Base-by-base conservation (phyloP, 306 rosid species). In the Trifolium fragiferum region DNA sequence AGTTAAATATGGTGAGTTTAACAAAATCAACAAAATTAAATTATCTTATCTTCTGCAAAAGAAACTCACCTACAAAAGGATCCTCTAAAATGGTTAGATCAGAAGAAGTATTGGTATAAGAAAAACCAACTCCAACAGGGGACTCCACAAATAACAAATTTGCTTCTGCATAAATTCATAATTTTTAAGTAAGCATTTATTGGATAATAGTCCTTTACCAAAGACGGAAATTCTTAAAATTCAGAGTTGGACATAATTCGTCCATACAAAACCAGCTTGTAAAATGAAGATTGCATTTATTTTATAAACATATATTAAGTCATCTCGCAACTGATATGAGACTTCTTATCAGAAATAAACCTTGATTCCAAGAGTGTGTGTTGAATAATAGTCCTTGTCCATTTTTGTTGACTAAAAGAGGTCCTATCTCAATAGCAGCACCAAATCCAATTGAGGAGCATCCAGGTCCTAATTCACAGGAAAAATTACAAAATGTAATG, bases 361-460 rank as follows among this genome's bases (percentile, higher is more conserved):
- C 90, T 86, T 84, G 82, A 61, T 81, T 80, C 90, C 90, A 86
- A 6, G 90, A 74, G 50, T 81, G 79, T 16, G 54, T 2, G 76
- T 86, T 86, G 81, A 76, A 84, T 37, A 35, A 23, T 23, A 86
- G 75, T 37, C 88, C 86, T 57, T 68, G 84, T 2, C 90, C 88
- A 70, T 84, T 79, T 79, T 79, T 64, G 66, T 61, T 61, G 66
- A 86, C 83, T 51, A 55, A 14, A 59, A 86, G 83, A 73, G 90
- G 90, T 58, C 90, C 90, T 63, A 86, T 64, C 77, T 86, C 90
- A 49, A 76, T 81, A 50, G 18, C 84, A 10, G 90, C 88, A 20
- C 90, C 90, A 76, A 73, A 84, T 47, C 88, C 90, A 86, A 86
- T 65, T 3, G 90, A 86, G 66, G 90, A 86, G 81, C 90, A 86